Evolutionary conservation across 2,329 filamentous ascomycete species (phyloP).

Genomic region (Pseudocercospora pini-densiflorae): DNA sequence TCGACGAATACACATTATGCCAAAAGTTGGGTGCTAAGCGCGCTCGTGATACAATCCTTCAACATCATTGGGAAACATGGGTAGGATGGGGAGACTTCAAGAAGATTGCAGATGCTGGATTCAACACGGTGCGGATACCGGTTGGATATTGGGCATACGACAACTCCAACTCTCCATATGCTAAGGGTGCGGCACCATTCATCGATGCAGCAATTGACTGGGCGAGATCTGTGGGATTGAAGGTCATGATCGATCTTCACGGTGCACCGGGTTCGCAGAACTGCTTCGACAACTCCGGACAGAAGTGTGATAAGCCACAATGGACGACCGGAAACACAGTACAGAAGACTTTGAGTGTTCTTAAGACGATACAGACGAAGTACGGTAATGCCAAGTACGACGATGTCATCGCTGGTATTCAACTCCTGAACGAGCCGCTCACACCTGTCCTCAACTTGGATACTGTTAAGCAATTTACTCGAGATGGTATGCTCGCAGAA

Average conservation of each 20-base stretch:
- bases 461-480: conserved; percentile 58
- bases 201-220: conserved; percentile 62
- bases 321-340: conserved; percentile 56
- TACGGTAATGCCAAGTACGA: conserved; percentile 59
- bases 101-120: conserved; percentile 60
- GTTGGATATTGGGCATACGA: conserved; percentile 65
- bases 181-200: conserved; percentile 57
- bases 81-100: conserved; percentile 58
- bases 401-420: conserved; percentile 63
- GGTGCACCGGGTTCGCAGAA: conserved; percentile 62
- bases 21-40: conserved; percentile 54
- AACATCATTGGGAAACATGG: conserved; percentile 58
- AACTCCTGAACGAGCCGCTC: conserved; percentile 63
- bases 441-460: conserved; percentile 52
- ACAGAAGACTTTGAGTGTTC: conserved; percentile 57
- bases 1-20: conserved; percentile 59
- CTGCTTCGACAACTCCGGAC: conserved; percentile 66
- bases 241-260: conserved; percentile 64
- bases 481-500: conserved; percentile 46
- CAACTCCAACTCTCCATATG: conserved; percentile 56
- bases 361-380: conserved; percentile 62
- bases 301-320: conserved; percentile 45
- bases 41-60: conserved; percentile 48
- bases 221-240: conserved; percentile 57
- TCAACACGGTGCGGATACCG: conserved; percentile 64